Evolutionary conservation across 352 stramenopile species (phyloP).

Genomic region (Saprolegnia parasitica): DNA sequence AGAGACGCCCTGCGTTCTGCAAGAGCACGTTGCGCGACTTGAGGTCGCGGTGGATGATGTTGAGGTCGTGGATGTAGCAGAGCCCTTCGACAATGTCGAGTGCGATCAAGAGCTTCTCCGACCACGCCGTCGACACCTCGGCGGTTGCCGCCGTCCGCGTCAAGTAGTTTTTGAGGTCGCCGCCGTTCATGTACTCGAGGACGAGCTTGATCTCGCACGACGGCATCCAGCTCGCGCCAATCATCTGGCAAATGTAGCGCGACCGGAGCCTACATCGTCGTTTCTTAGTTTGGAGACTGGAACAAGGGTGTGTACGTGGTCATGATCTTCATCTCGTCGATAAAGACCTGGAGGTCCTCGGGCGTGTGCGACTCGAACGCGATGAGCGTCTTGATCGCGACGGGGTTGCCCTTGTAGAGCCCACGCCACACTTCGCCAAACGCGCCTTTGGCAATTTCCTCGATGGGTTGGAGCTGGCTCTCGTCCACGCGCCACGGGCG

Average conservation of each 20-base stretch:
- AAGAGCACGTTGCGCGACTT: constrained; percentile 70
- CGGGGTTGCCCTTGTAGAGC: constrained; percentile 36
- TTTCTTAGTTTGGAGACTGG: not conserved
- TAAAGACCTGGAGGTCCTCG: constrained; percentile 48
- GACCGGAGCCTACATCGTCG: constrained; percentile 39
- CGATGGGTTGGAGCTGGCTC: not conserved
- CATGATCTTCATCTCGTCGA: constrained; percentile 59
- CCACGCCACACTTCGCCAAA: constrained; percentile 62
- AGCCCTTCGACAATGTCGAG: constrained; percentile 72
- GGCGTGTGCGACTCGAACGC: constrained; percentile 36
- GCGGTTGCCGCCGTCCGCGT: constrained; percentile 32
- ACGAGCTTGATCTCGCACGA: constrained; percentile 55
- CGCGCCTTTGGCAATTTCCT: constrained; percentile 42
- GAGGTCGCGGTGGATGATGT: constrained; percentile 63
- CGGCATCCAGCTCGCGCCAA: constrained; percentile 64
- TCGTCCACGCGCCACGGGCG: constrained; percentile 18
- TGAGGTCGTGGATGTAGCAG: constrained; percentile 64
- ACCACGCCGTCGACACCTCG: constrained; percentile 44
- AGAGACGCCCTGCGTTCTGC: constrained; percentile 36
- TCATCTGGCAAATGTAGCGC: constrained; percentile 59
- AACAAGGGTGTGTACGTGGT: constrained; percentile 15
- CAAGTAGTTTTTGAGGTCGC: constrained; percentile 51
- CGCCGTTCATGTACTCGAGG: constrained; percentile 63
- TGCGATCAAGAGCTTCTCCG: constrained; percentile 66
- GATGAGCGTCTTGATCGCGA: constrained; percentile 50